Percentiles rank a stretch among this genome's conserved stretches.
phyloP scores from a whole-genome alignment of 208 protist genomes.

The Leishmania arabica region DNA sequence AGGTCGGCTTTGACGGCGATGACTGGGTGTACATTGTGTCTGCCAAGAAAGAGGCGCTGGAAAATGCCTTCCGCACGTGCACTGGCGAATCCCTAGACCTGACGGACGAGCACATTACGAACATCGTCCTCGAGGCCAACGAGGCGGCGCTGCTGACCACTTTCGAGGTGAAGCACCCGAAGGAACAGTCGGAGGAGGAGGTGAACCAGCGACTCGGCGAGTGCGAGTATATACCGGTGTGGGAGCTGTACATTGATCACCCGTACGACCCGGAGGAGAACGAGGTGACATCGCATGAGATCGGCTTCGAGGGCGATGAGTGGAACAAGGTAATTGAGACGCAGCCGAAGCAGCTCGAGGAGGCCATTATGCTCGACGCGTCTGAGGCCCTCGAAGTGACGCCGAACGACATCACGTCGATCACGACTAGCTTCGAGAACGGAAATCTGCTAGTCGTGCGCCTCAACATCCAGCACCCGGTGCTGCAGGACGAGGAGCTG shows the following conservation, averaged over 20 bases:
- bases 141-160: constrained; percentile 26
- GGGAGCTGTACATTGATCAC: constrained; percentile 51
- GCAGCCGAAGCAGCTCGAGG: constrained; percentile 35
- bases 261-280: constrained; percentile 34
- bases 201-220: constrained; percentile 42
- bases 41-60: constrained; percentile 27
- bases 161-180: constrained; percentile 53
- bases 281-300: constrained; percentile 35
- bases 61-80: constrained; percentile 34
- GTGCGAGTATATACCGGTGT: constrained; percentile 51
- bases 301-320: constrained; percentile 60
- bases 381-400: constrained; percentile 38
- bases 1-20: constrained; percentile 75
- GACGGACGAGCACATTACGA: constrained; percentile 34
- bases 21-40: constrained; percentile 61
- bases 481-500: constrained; percentile 33
- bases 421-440: constrained; percentile 29
- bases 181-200: constrained; percentile 33
- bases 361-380: constrained; percentile 53
- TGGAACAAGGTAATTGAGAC: constrained; percentile 57
- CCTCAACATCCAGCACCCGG: constrained; percentile 38
- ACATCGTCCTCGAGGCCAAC: constrained; percentile 37
- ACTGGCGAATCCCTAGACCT: constrained; percentile 34
- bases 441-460: constrained; percentile 35
- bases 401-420: constrained; percentile 33